phyloP scores from a whole-genome alignment of 345 rosid genomes.

The Hirschfeldia incana region DNA sequence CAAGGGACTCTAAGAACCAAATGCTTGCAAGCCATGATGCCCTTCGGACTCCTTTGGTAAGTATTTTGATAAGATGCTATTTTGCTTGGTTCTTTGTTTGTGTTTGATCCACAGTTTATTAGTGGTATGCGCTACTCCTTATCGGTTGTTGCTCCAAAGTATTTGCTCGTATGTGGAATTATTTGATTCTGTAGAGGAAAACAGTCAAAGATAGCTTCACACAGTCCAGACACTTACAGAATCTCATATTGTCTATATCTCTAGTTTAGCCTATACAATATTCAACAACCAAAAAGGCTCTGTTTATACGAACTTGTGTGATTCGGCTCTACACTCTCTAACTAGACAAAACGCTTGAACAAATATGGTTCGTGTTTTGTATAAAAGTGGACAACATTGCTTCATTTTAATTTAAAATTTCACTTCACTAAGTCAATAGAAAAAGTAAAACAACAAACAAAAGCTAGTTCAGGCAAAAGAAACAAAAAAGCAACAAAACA shows the following conservation, averaged over 20 bases:
- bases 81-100: background rate
- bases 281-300: background rate
- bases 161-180: background rate
- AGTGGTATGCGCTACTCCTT: background rate
- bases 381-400: background rate
- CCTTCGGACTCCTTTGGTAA: constrained; percentile 54
- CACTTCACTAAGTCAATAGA: background rate
- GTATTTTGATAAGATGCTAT: background rate
- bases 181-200: background rate
- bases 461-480: background rate
- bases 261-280: background rate
- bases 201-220: background rate
- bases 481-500: background rate
- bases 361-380: background rate
- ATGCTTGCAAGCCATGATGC: constrained; percentile 10
- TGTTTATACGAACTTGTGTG: background rate
- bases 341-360: background rate
- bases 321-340: background rate
- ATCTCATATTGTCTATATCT: background rate
- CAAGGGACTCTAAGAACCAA: constrained; percentile 53
- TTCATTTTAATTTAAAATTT: background rate
- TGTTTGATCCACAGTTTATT: background rate
- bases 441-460: background rate
- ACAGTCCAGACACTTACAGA: background rate
- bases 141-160: background rate